These are phyloP conservation scores for Cymbopogon flexuosus DNA, from an alignment of 202 grass and related monocot species.

Conservation along the genomic window DNA sequence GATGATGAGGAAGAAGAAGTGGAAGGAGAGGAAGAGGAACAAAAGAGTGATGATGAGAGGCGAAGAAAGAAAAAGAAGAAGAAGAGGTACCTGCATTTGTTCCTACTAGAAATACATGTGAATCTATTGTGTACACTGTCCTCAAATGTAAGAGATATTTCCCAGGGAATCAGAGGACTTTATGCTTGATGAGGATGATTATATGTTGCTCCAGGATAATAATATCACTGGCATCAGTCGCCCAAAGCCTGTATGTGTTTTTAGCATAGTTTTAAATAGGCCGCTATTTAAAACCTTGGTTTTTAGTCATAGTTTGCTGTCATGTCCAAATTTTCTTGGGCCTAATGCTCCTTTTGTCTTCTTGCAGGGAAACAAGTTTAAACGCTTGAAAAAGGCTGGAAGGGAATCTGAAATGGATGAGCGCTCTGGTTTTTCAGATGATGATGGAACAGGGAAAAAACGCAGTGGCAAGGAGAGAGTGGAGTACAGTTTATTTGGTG, in stretches of 20 bases:
- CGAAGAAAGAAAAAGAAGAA: constrained; percentile 84
- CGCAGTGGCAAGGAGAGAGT: constrained; percentile 72
- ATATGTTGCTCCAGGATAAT: constrained; percentile 90
- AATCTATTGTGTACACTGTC: constrained; percentile 10
- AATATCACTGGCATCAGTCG: constrained; percentile 80
- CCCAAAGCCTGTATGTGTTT: constrained; percentile 63
- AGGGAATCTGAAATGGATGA: constrained; percentile 60
- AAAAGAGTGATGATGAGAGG: constrained; percentile 68
- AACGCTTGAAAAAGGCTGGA: constrained; percentile 89
- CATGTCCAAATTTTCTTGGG: background rate
- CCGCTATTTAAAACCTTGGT: background rate
- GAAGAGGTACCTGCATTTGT: constrained; percentile 51
- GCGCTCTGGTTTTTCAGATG: constrained; percentile 59
- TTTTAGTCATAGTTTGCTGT: background rate
- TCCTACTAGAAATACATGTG: background rate
- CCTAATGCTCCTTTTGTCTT: background rate
- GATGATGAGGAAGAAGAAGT: constrained; percentile 79
- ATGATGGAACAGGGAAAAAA: constrained; percentile 60
- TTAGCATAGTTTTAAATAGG: no score
- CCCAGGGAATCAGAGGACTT: constrained; percentile 74
- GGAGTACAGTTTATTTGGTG: constrained; percentile 80
- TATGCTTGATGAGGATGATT: constrained; percentile 95
- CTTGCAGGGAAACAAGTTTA: constrained; percentile 75
- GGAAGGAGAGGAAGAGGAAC: constrained; percentile 58
- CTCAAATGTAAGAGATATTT: constrained; percentile 24